Evolutionary conservation across 495 filamentous ascomycete genomes (phyloP), one percentile per base, ranked within the genome.

Genomic region (Astrocystis sublimbata): DNA sequence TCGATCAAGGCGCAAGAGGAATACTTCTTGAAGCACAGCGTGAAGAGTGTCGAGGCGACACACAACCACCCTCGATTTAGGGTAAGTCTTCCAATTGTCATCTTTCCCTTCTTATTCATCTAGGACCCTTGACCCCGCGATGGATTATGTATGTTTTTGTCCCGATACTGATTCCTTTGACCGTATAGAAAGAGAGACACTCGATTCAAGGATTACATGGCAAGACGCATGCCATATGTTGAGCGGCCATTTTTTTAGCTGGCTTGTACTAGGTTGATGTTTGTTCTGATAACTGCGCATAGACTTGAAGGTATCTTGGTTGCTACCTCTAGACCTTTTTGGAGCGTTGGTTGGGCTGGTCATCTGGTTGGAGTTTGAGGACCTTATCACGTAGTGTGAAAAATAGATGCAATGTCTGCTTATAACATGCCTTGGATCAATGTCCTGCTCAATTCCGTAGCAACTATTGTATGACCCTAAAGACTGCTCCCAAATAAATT

Each of bases 221-320:
- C 46, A 96, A 96, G 85, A 91, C 92, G 12, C 92, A 96, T 72
- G 87, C 84, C 35, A 79, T 93, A 57, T 96, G 92, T 77, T 94
- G 47, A 63, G 36, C 30, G 40, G 42, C 2, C n/a, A 35, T 28
- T 30, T 28, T 6, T 17, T 45, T 8, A 26, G 30, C 9, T 15
- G 54, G 54, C 17, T 33, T 33, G 30, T 56, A 33, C 21, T n/a
- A n/a, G n/a, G n/a, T n/a, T n/a, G 40, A 33, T 52, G 40, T 17
- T 21, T 26, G 19, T 33, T 57, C 23, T 15, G 54, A 57, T 7
- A 38, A 45, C 26, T 9, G 52, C 21, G 2, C 54, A 26, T 57
- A 57, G 24, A 38, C 51, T 54, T 35, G 36, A 40, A 8, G 51
- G 35, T 26, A 17, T 12, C 9, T 54, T 38, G 33, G 51, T n/a